Evolutionary conservation across 495 filamentous ascomycete genomes (phyloP).

Genomic region (Podospora australis): DNA sequence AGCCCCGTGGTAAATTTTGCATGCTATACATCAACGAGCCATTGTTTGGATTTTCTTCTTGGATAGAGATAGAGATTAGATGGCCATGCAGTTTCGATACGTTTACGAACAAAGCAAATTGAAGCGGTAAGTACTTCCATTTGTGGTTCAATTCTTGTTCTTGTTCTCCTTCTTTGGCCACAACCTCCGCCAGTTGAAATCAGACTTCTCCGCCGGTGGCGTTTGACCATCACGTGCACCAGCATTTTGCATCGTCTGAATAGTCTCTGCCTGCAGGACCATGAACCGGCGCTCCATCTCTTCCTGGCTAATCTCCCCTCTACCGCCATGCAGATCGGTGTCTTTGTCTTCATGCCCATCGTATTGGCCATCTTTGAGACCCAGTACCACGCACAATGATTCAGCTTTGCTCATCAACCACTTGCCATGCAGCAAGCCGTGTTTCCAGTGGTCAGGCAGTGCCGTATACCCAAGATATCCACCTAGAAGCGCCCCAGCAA

Average conservation of each 20-base stretch:
- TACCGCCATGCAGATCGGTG: conserved; percentile 25
- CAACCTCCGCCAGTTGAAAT: too few relatives aligned
- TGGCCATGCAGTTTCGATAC: too few relatives aligned
- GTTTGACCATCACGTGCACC: too few relatives aligned
- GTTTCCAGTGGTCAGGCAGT: conserved; percentile 37
- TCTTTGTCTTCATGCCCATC: conserved; percentile 24
- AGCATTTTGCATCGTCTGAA: conserved; percentile 20
- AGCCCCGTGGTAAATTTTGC: too few relatives aligned
- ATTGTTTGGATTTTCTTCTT: too few relatives aligned
- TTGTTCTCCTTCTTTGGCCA: too few relatives aligned
- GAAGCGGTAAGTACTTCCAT: too few relatives aligned
- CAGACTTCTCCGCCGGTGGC: too few relatives aligned
- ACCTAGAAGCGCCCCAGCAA: conserved; percentile 40
- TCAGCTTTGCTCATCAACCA: conserved; percentile 36
- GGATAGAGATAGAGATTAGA: too few relatives aligned
- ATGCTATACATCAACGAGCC: too few relatives aligned
- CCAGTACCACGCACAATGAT: conserved; percentile 21
- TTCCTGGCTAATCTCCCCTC: conserved; percentile 15
- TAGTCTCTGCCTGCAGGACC: conserved; percentile 19
- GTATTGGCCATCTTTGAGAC: conserved; percentile 23
- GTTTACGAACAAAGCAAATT: too few relatives aligned
- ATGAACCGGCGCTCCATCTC: conserved; percentile 30
- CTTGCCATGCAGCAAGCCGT: conserved; percentile 32
- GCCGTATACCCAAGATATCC: conserved; percentile 34
- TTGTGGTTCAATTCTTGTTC: too few relatives aligned